Evolutionary conservation across 176 grass and related monocot species (phyloP).

Genomic region (Musa troglodytarum): DNA sequence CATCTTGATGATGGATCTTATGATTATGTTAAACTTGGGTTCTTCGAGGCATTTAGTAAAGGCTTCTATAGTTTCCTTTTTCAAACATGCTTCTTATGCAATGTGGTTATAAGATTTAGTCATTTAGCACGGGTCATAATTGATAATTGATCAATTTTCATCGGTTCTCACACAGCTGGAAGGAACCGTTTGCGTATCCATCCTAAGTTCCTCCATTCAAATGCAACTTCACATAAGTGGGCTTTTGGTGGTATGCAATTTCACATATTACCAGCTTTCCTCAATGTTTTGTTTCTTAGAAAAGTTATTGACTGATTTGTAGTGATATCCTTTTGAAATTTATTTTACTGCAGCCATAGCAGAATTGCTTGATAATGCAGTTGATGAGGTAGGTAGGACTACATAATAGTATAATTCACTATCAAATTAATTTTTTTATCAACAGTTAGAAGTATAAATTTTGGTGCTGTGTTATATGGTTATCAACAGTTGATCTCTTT

Average conservation of each 20-base stretch:
- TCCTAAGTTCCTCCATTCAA: conserved; percentile 47
- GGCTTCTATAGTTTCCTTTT: not conserved
- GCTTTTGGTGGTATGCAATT: conserved; percentile 41
- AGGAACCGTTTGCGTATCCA: conserved; percentile 38
- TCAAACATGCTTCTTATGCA: not conserved
- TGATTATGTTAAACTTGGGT: not conserved
- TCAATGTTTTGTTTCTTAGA: not conserved
- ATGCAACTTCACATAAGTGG: conserved; percentile 55
- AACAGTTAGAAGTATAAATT: not conserved
- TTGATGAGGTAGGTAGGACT: conserved; percentile 36
- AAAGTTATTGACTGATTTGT: not conserved
- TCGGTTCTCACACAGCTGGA: conserved; percentile 27
- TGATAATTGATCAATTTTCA: conserved; percentile 3
- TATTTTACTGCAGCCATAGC: conserved; percentile 40
- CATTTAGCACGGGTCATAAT: not conserved
- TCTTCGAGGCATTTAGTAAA: not conserved
- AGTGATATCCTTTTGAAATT: conserved; percentile 12
- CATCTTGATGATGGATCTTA: not conserved
- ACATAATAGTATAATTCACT: not conserved
- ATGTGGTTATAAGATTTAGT: not conserved
- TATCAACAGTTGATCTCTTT: too few relatives aligned
- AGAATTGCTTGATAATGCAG: conserved; percentile 49
- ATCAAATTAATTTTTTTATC: not conserved
- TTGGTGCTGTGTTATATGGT: too few relatives aligned
- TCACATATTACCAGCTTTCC: not conserved